Percentiles rank a stretch among this genome's conserved stretches.
Conservation (phyloP, 495 filamentous ascomycete genomes). For the Letharia lupina region DNA sequence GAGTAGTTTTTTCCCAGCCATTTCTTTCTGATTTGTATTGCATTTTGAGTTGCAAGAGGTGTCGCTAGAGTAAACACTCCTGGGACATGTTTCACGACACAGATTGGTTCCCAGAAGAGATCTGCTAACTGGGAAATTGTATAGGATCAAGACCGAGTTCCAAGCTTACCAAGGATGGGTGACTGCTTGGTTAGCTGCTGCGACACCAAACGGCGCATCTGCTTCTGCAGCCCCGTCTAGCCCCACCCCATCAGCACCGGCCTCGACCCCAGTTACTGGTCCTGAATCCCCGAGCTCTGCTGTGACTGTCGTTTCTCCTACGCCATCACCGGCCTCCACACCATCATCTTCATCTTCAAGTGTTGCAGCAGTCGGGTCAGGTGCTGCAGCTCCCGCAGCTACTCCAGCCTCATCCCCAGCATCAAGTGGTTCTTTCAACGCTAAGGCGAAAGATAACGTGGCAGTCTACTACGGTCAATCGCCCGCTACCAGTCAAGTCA, state of each 20-base stretch:
- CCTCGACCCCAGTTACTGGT: neutral
- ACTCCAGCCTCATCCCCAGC: conserved; percentile 3
- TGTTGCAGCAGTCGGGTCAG: neutral
- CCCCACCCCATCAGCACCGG: neutral
- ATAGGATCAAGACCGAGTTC: neutral
- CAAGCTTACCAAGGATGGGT: conserved; percentile 23
- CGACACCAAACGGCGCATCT: conserved; percentile 5
- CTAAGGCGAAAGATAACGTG: conserved; percentile 18
- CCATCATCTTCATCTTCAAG: neutral
- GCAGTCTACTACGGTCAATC: conserved; percentile 26
- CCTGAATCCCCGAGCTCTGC: neutral
- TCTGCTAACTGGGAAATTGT: too few species aligned
- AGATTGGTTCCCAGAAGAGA: too few species aligned
- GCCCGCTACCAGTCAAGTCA: conserved; percentile 19
- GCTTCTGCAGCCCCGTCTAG: conserved; percentile 2
- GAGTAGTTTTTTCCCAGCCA: too few species aligned
- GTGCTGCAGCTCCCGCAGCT: conserved; percentile 3
- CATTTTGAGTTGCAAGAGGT: too few species aligned
- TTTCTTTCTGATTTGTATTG: too few species aligned
- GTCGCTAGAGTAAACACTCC: too few species aligned
- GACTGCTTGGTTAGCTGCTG: conserved; percentile 15
- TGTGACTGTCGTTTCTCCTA: neutral
- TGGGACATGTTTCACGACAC: too few species aligned
- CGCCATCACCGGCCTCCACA: neutral
- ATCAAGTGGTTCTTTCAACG: conserved; percentile 15